A percentile compares a stretch with the other conserved stretches of the same genome.
phyloP scores from a whole-genome alignment of 164 flowering plant genomes.

The Nymphaea thermarum region DNA sequence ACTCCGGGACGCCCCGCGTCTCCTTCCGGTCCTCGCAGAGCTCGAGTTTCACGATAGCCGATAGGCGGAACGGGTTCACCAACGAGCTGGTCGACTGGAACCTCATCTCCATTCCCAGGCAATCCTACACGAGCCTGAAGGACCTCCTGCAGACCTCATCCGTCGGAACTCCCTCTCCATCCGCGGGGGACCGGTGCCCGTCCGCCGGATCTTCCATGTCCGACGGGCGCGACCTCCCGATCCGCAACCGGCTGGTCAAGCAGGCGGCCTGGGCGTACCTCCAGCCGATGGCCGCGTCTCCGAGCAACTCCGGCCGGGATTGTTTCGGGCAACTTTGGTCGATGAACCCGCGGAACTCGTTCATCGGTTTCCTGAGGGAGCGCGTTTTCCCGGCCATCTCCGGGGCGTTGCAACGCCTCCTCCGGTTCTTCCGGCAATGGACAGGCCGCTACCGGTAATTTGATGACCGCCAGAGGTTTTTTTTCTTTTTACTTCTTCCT shows the following conservation, averaged over 20 bases:
- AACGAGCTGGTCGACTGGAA: not conserved
- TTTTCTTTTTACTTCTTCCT: too few species aligned
- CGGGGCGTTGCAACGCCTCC: constrained; percentile 19
- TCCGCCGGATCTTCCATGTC: not conserved
- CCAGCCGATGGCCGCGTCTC: constrained; percentile 62
- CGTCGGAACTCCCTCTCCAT: constrained; percentile 23
- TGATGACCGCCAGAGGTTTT: too few species aligned
- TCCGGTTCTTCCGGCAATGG: constrained; percentile 8
- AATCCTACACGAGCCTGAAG: constrained; percentile 43
- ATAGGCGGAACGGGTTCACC: not conserved
- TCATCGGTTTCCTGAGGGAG: constrained; percentile 16
- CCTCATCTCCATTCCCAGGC: constrained; percentile 11
- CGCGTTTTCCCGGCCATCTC: constrained; percentile 15
- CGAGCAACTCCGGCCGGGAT: constrained; percentile 23
- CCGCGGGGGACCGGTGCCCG: constrained; percentile 3
- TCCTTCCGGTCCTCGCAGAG: not conserved
- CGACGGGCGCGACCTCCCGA: constrained; percentile 43
- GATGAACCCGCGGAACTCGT: constrained; percentile 13
- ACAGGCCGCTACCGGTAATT: not conserved
- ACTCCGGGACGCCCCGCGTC: not conserved
- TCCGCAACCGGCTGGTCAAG: constrained; percentile 75
- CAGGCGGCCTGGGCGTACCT: constrained; percentile 95
- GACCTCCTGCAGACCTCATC: constrained; percentile 29
- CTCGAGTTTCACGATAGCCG: not conserved
- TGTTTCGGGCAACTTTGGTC: constrained; percentile 10